Base-by-base conservation (phyloP, 768 basidiomycete genomes). In the Tulasnella sp. region DNA sequence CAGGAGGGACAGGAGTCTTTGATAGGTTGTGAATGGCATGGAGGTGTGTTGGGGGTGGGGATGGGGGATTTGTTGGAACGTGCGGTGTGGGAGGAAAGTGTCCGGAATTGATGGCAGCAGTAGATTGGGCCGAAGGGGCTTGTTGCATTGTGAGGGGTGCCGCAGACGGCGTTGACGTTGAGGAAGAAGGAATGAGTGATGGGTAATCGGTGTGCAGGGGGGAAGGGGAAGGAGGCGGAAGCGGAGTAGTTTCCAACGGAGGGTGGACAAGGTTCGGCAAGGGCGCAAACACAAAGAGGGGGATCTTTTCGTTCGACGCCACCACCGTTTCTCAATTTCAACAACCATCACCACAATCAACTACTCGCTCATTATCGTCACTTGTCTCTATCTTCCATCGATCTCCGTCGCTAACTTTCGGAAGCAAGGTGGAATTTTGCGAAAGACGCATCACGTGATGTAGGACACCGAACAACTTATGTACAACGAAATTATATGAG, bases 31-130 rank as follows among this genome's bases (percentile, higher is more conserved):
- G 55, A 43, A 34, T 57, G 11, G 55, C 35, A 17, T 34, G 55
- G 29, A 15, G 48, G 21, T 23, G 21, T 8, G 52, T 41, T n/a
- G 4, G 12, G 46, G 25, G 27, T 14, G 41, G 27, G 55, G 31
- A 23, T 32, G 41, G 41, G 55, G 40, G n/a, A n/a, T n/a, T n/a
- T n/a, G n/a, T 12, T 31, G 46, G 46, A 48, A 48, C 46, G 46
- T 48, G 46, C 46, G 29, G 46, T 48, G 46, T 34, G 42, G 42
- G 55, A 43, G 19, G 55, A 45, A 36, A 43, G 41, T 48, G 46
- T 25, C 29, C 35, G 46, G 42, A 32, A 32, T 27, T 55, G 50
- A 12, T 55, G 53, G 43, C 42, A 23, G 27, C 53, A 31, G 40
- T 34, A 19, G 55, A 43, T 25, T n/a, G 7, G 21, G 48, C 34